Percentiles rank a stretch among this genome's conserved stretches.
Evolutionary conservation across 768 basidiomycete species (phyloP).

Genomic region (Coprinopsis marcescibilis): DNA sequence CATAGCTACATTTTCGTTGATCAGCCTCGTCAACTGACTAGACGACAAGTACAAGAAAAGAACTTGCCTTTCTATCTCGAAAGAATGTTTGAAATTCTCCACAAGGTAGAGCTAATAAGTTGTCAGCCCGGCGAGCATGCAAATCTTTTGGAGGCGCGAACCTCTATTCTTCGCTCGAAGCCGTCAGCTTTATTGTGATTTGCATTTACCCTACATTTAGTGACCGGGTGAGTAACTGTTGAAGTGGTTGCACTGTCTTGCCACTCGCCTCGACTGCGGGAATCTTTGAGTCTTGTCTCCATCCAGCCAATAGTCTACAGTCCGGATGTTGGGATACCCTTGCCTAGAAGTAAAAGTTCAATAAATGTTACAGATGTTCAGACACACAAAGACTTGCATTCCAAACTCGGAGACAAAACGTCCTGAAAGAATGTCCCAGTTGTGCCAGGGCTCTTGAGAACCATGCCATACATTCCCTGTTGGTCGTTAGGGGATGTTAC

Average conservation of each 20-base stretch:
- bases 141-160: constrained; percentile 20
- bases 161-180: constrained; percentile 79
- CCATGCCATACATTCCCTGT: constrained; percentile 94
- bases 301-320: constrained; percentile 85
- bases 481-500: not conserved
- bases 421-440: constrained; percentile 87
- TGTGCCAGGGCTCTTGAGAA: constrained; percentile 87
- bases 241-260: not conserved
- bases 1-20: constrained; percentile 48
- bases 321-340: constrained; percentile 83
- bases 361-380: not conserved
- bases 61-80: constrained; percentile 75
- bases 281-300: constrained; percentile 67
- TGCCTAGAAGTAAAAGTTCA: constrained; percentile 49
- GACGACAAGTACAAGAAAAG: no score
- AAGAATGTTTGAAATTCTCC: constrained; percentile 89
- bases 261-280: constrained; percentile 78
- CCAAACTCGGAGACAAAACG: constrained; percentile 96
- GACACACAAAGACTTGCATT: constrained; percentile 52
- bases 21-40: no score
- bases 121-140: not conserved
- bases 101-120: constrained; percentile 70
- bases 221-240: not conserved
- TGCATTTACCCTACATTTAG: constrained; percentile 58
- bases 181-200: constrained; percentile 93